Conservation (phyloP, 306 rosid species). For the Vigna unguiculata region DNA sequence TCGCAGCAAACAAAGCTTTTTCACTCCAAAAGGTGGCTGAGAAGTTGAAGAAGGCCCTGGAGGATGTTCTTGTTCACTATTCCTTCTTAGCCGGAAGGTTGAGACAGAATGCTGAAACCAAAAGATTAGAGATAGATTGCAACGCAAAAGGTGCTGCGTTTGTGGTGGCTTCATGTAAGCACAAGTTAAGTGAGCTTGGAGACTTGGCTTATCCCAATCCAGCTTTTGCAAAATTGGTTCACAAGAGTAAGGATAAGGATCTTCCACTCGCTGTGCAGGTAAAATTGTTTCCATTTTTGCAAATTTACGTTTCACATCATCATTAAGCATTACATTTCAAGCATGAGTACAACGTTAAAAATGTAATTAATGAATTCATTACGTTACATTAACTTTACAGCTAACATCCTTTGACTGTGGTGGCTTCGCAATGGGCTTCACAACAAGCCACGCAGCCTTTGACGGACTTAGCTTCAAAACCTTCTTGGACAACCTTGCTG, state of each 20-base stretch:
- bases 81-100: slow-evolving; percentile 75
- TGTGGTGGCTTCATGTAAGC: slow-evolving; percentile 70
- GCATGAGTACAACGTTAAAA: background rate
- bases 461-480: slow-evolving; percentile 72
- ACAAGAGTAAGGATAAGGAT: slow-evolving; percentile 52
- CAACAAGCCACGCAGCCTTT: slow-evolving; percentile 60
- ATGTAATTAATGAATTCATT: background rate
- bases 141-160: slow-evolving; percentile 67
- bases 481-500: slow-evolving; percentile 74
- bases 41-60: slow-evolving; percentile 56
- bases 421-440: slow-evolving; percentile 70
- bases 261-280: slow-evolving; percentile 72
- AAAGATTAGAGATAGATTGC: slow-evolving; percentile 72
- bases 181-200: slow-evolving; percentile 62
- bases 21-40: slow-evolving; percentile 45
- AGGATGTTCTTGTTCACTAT: slow-evolving; percentile 58
- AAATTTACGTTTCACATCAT: too few species aligned
- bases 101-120: slow-evolving; percentile 45
- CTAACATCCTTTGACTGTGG: slow-evolving; percentile 76
- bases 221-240: slow-evolving; percentile 66
- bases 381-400: slow-evolving; percentile 29
- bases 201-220: slow-evolving; percentile 76
- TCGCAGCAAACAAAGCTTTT: slow-evolving; percentile 55
- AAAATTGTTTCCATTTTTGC: too few species aligned
- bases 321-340: background rate